Base-by-base conservation (phyloP, 2,329 filamentous ascomycete species). In the Colletotrichum sp. region DNA sequence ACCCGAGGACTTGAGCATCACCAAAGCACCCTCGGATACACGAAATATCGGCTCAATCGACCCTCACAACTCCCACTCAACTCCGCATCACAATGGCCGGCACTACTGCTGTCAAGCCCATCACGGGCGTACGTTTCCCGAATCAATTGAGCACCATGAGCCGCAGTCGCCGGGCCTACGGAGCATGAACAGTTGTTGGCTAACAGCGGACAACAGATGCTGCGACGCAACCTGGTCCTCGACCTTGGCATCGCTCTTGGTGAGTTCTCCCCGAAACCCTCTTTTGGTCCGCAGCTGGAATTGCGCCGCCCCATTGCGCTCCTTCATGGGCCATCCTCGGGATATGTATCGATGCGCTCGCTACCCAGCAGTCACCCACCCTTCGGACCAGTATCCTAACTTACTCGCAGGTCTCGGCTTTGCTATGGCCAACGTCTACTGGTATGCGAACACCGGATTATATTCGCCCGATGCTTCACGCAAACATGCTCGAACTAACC, bases 181-280 rank as follows among this genome's bases (percentile, higher is more conserved):
- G 64, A 65, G 30, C 12, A 15, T 15, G 48, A 60, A 43, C 58
- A 43, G 63, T 36, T 28, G 75, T 81, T 78, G 72, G 79, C 76
- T 79, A 82, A 85, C 85, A 84, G 86, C 84, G 79, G 78, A 76
- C 77, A 63, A 69, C 18, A 92, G 90, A 92, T 92, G 88, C 88
- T 92, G 84, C 89, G 90, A 85, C 87, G 90, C 83, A 86, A 87
- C 83, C 89, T 92, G 83, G 86, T 92, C 81, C 82, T 88, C 79
- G 90, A 92, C 82, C 86, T 92, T 76, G 81, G 85, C 74, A 87
- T 92, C 82, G 89, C 86, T 78, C 86, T 92, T 75, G 89, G 90
- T 92, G 87, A 77, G 90, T 86, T 7, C 21, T 43, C 32, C 18
- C 28, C 58, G 24, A 28, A 58, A 28, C 9, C 21, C 15, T 58